Conservation (phyloP, 75 land plant genomes). For the Chamaecyparis obtusa region DNA sequence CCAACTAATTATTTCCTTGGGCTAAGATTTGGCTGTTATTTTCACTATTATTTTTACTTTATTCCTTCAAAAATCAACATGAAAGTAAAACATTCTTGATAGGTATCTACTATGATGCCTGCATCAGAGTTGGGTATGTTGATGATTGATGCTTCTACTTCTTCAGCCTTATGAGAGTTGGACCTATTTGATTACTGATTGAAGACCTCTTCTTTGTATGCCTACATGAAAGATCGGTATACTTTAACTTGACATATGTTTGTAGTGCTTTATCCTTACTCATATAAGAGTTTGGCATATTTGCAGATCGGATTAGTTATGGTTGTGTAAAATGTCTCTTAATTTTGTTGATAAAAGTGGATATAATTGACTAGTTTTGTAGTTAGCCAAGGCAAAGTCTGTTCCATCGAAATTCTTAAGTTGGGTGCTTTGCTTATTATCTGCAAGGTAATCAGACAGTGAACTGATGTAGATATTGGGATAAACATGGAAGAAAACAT, state of each 20-base stretch:
- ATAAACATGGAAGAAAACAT: background rate
- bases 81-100: background rate
- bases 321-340: background rate
- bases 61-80: background rate
- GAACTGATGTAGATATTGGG: background rate
- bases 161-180: background rate
- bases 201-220: background rate
- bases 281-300: background rate
- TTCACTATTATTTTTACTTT: no score
- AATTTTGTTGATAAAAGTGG: background rate
- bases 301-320: background rate
- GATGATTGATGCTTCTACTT: no score
- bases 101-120: no score
- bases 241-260: background rate
- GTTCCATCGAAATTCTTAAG: background rate
- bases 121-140: no score
- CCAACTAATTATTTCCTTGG: background rate
- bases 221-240: background rate
- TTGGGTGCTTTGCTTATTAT: background rate
- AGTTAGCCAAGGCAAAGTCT: background rate
- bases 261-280: background rate
- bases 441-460: background rate
- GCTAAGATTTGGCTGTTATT: background rate
- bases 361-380: background rate
- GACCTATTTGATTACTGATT: background rate